phyloP scores from a whole-genome alignment of 306 rosid species.

The Boehmeria nivea region DNA sequence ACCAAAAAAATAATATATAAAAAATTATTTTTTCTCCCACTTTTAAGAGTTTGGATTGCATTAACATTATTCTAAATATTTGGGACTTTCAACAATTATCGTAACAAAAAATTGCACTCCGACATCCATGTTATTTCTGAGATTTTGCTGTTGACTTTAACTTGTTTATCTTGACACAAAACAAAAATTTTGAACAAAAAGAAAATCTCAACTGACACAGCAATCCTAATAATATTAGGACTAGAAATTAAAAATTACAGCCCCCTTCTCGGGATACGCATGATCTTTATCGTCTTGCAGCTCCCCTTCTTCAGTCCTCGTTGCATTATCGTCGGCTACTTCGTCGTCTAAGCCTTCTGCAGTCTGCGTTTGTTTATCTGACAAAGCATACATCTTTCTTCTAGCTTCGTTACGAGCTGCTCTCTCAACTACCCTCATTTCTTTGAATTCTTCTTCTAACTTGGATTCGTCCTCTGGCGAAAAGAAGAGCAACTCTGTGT shows the following conservation, averaged over 20 bases:
- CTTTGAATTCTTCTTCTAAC: slow-evolving; percentile 59
- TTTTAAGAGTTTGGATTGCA: too few species aligned
- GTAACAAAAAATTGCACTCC: too few species aligned
- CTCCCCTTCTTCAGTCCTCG: slow-evolving; percentile 4
- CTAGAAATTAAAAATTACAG: slow-evolving; percentile 3
- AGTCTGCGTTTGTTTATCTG: slow-evolving; percentile 35
- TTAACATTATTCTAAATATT: too few species aligned
- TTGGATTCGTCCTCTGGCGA: slow-evolving; percentile 63
- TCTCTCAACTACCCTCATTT: slow-evolving; percentile 57
- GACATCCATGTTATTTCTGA: slow-evolving; percentile 5
- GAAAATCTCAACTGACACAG: neutral
- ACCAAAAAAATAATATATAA: too few species aligned
- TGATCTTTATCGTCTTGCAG: neutral
- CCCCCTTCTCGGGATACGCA: neutral
- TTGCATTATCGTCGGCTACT: slow-evolving; percentile 17
- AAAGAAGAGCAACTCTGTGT: slow-evolving; percentile 61
- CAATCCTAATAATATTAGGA: neutral
- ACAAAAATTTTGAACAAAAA: neutral
- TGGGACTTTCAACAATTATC: too few species aligned
- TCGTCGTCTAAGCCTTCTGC: slow-evolving; percentile 28
- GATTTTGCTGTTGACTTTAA: neutral
- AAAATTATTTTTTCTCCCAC: too few species aligned
- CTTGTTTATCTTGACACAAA: neutral
- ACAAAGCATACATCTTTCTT: slow-evolving; percentile 41
- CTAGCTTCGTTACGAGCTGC: slow-evolving; percentile 52